Conservation (phyloP, 495 filamentous ascomycete genomes). For the Lindgomyces ingoldianus region DNA sequence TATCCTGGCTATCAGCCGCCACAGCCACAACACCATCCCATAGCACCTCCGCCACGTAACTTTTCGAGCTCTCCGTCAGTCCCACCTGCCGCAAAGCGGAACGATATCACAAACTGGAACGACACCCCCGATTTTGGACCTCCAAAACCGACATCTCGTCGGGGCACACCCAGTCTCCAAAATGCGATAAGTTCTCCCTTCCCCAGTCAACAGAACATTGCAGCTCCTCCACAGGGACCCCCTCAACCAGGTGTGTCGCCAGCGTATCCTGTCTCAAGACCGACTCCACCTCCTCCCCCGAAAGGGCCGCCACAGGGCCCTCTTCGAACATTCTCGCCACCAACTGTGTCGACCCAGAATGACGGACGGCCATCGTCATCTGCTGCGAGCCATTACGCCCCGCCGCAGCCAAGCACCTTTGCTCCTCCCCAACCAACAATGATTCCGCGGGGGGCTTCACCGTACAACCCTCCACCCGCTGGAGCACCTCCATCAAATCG, state of each 20-base stretch:
- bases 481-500: conserved; percentile 74
- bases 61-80: conserved; percentile 61
- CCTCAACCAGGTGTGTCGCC: conserved; percentile 47
- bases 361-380: conserved; percentile 73
- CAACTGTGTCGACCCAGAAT: conserved; percentile 56
- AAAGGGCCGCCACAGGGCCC: conserved; percentile 53
- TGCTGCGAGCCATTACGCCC: conserved; percentile 49
- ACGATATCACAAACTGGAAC: conserved; percentile 82
- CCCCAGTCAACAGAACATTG: conserved; percentile 53
- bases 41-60: conserved; percentile 61
- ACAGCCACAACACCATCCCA: conserved; percentile 40
- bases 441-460: conserved; percentile 75
- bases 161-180: conserved; percentile 65
- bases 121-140: conserved; percentile 81
- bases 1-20: conserved; percentile 45
- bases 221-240: conserved; percentile 47
- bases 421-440: conserved; percentile 50
- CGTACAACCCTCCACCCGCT: conserved; percentile 81
- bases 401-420: conserved; percentile 48
- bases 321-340: conserved; percentile 58
- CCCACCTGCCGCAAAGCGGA: conserved; percentile 67
- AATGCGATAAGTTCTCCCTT: conserved; percentile 66
- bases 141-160: conserved; percentile 68
- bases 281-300: conserved; percentile 60
- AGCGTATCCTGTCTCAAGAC: conserved; percentile 46